Evolutionary conservation across 352 stramenopile species (phyloP), one percentile per base, ranked within the genome.

Genomic region (Phytophthora fragariaefolia): DNA sequence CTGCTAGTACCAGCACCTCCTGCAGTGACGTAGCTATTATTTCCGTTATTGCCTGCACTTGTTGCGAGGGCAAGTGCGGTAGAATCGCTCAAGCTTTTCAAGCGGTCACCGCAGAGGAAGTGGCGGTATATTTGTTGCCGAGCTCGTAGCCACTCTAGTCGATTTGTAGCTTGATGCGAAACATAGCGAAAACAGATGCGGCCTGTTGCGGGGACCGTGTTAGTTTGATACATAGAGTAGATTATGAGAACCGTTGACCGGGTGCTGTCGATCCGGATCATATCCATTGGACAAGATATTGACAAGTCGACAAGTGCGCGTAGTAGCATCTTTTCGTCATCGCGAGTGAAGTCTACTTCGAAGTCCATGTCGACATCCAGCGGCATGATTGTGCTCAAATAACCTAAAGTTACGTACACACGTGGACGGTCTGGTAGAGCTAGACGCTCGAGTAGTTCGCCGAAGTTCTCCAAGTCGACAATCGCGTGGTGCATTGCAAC

Each of bases 161-260:
- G 63, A 23, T 64, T 83, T 20, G 66, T 30, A 18, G 60, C 53
- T 58, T 73, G 63, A 45, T 91, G 82, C 13, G 80, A 82, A 10
- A 89, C 63, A 57, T 91, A 91, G 28, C 82, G 78, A 47, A 91
- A 91, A 59, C 69, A 87, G 30, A 91, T 89, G 13, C 73, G 71
- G 13, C 82, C 82, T 3, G 59, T 63, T 1, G 70, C 20, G 9
- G 82, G 82, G 23, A 91, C 74, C 13, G 76, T 77, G 61, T 91
- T 91, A 34, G 76, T 87, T 53, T 91, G 82, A 73, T 91, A 89
- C 82, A 91, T 89, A 36, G 82, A 91, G 65, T 91, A 91, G 40
- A 91, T 89, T 38, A 91, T 80, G 12, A 88, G 68, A 36, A 91
- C 71, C 13, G 76, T 82, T 2, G 82, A 91, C 7, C 77, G 71